These are phyloP conservation scores for Dactylonectria estremocensis DNA, from an alignment of 2,329 filamentous ascomycete species.

Conservation along the genomic window DNA sequence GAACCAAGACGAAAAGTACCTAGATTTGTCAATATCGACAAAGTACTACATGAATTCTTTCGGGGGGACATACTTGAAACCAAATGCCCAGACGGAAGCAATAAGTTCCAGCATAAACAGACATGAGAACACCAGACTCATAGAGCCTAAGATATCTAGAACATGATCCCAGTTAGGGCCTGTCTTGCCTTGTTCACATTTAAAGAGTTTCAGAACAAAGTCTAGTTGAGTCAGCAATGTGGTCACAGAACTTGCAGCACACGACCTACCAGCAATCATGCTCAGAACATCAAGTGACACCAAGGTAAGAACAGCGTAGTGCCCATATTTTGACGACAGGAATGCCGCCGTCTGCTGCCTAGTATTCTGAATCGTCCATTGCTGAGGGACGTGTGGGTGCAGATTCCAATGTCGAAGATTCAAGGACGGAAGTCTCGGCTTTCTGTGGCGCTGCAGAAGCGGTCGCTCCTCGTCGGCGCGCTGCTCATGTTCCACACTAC, in stretches of 20 bases:
- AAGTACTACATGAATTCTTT: background rate
- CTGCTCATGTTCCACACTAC: background rate
- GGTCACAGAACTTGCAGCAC: no score
- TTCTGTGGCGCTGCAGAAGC: constrained; percentile 12
- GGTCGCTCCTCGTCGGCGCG: constrained; percentile 24
- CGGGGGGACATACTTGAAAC: constrained; percentile 63
- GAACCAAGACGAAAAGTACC: constrained; percentile 72
- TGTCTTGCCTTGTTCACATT: constrained; percentile 29
- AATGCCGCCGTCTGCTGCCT: constrained; percentile 18
- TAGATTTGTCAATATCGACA: constrained; percentile 46
- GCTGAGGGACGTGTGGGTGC: background rate
- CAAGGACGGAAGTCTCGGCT: constrained; percentile 13
- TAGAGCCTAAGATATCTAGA: constrained; percentile 49
- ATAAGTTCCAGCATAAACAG: constrained; percentile 76
- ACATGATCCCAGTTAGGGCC: constrained; percentile 29
- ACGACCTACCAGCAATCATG: constrained; percentile 31
- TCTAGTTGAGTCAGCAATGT: constrained; percentile 7
- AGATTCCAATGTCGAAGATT: constrained; percentile 30
- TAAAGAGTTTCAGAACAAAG: constrained; percentile 29
- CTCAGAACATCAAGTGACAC: constrained; percentile 31
- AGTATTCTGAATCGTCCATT: constrained; percentile 16
- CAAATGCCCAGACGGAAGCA: constrained; percentile 73
- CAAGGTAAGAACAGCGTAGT: constrained; percentile 29
- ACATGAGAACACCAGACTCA: constrained; percentile 71
- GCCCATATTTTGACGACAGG: constrained; percentile 29